Base-by-base conservation (phyloP, 2,329 filamentous ascomycete genomes). In the Aspergillus aculeatus region DNA sequence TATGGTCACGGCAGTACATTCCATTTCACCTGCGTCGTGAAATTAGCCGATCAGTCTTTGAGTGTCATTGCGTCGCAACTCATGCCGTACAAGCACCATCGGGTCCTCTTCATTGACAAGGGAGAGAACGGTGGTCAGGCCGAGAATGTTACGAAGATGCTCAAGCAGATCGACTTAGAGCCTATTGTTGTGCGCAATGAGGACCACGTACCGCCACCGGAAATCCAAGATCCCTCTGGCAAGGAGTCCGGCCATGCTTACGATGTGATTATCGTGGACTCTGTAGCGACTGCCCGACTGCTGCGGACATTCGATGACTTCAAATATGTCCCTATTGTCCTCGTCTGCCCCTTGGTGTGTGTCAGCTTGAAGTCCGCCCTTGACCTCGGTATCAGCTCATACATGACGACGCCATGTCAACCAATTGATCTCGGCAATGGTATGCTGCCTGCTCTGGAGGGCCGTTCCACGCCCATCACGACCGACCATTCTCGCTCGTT, bases 371-470 rank as follows among this genome's bases (percentile, higher is more conserved):
- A 96, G 80, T 95, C 92, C 3, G 95, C 94, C 60, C 81, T 98
- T 61, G 95, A 98, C 74, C 84, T 98, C 64, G 94, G 95, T 64
- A 96, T 99, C 67, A 96, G 93, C n/a, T 97, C 93, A 54, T 98
- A 97, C 77, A 97, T 98, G 92, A 98, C 95, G 2, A 96, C 92
- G 16, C 95, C 95, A 9, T 98, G 95, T 78, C 85, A 94, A 70
- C 86, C 94, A 5, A 96, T 97, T 64, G 95, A 99, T 75, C 81
- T 99, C 60, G 93, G 92, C 61, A 98, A 98, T 71, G 94, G 93
- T 66, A 93, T 99, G 85, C 90, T 98, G 19, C 95, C 95, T 6
- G 95, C 95, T 3, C 82, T 99, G 24, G 95, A 98, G 78, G 96
- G 96, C 69, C 85, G 94, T 56, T 93, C 94, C 5, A 95, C 93